These are phyloP conservation scores for Parathielavia hyrcaniae DNA, from an alignment of 495 filamentous ascomycete species.

Conservation along the genomic window DNA sequence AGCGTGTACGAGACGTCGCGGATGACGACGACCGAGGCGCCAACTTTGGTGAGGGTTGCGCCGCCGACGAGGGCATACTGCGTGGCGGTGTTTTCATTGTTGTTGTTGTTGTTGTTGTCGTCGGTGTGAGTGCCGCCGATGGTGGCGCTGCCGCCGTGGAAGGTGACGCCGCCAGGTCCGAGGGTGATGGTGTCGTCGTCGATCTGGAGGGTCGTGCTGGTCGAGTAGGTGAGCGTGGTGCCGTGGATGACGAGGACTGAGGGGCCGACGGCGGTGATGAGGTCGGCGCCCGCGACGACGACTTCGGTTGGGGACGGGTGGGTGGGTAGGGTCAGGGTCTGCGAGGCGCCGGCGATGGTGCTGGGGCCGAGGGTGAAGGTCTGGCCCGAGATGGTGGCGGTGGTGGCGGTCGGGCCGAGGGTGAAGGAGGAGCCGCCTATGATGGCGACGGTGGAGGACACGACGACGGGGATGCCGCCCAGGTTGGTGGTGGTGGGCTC, in stretches of 20 bases:
- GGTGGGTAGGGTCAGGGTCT: constrained; percentile 35
- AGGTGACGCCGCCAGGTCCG: constrained; percentile 41
- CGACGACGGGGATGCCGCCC: constrained; percentile 37
- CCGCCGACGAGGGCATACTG: constrained; percentile 43
- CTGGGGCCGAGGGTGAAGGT: constrained; percentile 44
- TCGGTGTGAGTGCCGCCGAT: constrained; percentile 35
- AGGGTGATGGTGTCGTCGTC: constrained; percentile 43
- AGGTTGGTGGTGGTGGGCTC: constrained; percentile 36
- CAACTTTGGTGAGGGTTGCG: constrained; percentile 44
- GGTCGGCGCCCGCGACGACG: constrained; percentile 41
- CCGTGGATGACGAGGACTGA: constrained; percentile 41
- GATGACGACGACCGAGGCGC: constrained; percentile 46
- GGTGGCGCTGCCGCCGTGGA: constrained; percentile 23
- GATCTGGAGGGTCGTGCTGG: constrained; percentile 30
- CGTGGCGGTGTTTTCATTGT: no score
- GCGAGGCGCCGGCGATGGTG: constrained; percentile 35
- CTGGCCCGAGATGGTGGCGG: constrained; percentile 31
- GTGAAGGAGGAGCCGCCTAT: constrained; percentile 45
- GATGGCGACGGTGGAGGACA: constrained; percentile 39
- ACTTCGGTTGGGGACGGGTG: constrained; percentile 35
- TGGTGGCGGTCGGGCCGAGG: constrained; percentile 27
- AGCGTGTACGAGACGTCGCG: constrained; percentile 42
- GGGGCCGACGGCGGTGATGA: constrained; percentile 43
- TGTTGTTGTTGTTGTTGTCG: no score
- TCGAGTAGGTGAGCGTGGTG: constrained; percentile 39